A percentile compares a stretch with the other conserved stretches of the same genome.
These are phyloP conservation scores for Hemerocallis citrina DNA, from an alignment of 106 monocot species.

Conservation along the genomic window DNA sequence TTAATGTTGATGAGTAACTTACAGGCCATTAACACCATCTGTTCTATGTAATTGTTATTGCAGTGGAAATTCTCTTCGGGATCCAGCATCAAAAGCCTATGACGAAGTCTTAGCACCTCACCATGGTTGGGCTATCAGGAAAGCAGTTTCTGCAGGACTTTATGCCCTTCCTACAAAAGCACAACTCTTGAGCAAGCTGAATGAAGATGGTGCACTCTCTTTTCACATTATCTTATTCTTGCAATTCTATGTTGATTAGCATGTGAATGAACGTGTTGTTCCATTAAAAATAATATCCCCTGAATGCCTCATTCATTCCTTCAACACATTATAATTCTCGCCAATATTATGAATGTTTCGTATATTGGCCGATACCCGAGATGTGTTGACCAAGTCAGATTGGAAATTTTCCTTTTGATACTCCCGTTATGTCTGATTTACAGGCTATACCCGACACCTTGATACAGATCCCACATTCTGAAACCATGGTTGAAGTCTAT, in stretches of 20 bases:
- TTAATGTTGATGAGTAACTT: background rate
- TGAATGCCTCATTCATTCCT: no score
- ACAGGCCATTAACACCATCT: background rate
- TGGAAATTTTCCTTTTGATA: no score
- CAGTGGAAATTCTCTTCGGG: slow-evolving; percentile 74
- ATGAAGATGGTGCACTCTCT: slow-evolving; percentile 70
- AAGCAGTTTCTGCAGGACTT: slow-evolving; percentile 75
- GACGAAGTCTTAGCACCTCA: slow-evolving; percentile 79
- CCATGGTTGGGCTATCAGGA: slow-evolving; percentile 81
- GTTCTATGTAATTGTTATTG: slow-evolving; percentile 7
- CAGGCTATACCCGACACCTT: no score
- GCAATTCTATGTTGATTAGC: background rate
- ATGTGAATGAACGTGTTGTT: no score
- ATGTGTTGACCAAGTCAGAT: no score
- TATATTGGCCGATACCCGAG: no score
- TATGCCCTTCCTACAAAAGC: slow-evolving; percentile 70
- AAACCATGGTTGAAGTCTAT: no score
- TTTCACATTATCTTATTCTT: background rate
- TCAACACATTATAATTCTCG: no score
- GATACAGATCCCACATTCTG: no score
- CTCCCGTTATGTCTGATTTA: no score
- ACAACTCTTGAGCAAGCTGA: slow-evolving; percentile 72
- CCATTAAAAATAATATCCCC: no score
- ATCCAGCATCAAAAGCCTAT: slow-evolving; percentile 75
- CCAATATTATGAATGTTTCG: no score